Evolutionary conservation across 352 stramenopile genomes (phyloP).

Genomic region (Halophytophthora polymorphica): DNA sequence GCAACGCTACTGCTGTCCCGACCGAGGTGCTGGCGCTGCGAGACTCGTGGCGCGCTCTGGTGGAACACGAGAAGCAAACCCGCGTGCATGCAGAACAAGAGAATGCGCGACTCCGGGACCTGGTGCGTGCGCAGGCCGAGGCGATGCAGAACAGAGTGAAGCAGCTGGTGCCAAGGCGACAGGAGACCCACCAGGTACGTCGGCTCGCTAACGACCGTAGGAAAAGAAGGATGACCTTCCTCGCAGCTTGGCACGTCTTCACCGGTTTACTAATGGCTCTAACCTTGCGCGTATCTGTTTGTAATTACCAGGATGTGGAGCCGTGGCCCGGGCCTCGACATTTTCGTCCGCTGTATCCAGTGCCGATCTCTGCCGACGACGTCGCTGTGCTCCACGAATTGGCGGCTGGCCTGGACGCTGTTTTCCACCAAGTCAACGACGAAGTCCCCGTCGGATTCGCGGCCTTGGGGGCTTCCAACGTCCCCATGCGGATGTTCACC

Average conservation of each 20-base stretch:
- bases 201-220: background rate
- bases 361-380: conserved; percentile 17
- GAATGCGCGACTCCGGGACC: conserved; percentile 20
- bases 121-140: conserved; percentile 15
- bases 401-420: conserved; percentile 19
- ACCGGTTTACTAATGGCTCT: background rate
- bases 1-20: background rate
- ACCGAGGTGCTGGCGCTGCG: background rate
- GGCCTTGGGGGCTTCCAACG: conserved; percentile 19
- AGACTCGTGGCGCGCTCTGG: conserved; percentile 18
- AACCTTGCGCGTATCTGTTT: background rate
- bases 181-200: conserved; percentile 4
- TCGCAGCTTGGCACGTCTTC: background rate
- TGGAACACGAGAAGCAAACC: conserved; percentile 13
- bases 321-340: conserved; percentile 7
- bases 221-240: background rate
- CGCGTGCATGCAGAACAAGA: conserved; percentile 13
- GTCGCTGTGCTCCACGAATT: conserved; percentile 22
- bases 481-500: background rate
- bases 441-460: too few species aligned
- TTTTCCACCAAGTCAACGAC: conserved; percentile 26
- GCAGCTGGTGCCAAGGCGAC: conserved; percentile 7
- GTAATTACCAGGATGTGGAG: background rate
- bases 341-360: conserved; percentile 20
- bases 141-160: conserved; percentile 4